Percentiles rank a stretch among this genome's conserved stretches.
These are phyloP conservation scores for Senecio squalidus DNA, from an alignment of 140 eudicot genomes.

Conservation along the genomic window DNA sequence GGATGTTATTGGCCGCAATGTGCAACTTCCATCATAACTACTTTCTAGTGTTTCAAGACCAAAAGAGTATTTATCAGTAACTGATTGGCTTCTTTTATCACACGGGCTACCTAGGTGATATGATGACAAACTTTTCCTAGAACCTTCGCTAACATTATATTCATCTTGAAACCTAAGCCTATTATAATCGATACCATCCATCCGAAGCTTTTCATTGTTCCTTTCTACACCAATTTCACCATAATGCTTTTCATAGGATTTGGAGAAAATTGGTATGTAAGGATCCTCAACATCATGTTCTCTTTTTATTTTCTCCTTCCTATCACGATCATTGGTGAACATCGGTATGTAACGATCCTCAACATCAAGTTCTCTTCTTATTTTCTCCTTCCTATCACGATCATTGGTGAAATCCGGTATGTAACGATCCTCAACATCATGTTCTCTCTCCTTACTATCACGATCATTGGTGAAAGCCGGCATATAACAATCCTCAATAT, in stretches of 20 bases:
- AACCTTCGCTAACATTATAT: conserved; percentile 13
- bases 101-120: conserved; percentile 9
- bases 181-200: conserved; percentile 17
- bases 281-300: conserved; percentile 8
- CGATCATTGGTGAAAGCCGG: conserved; percentile 1
- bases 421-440: conserved; percentile 7
- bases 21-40: not conserved
- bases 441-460: too few species aligned
- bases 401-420: conserved; percentile 4
- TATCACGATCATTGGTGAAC: too few species aligned
- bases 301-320: too few species aligned
- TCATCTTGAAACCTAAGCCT: conserved; percentile 24
- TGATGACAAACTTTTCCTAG: conserved; percentile 4
- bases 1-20: not conserved
- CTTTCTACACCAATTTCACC: conserved; percentile 4
- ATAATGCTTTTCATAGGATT: conserved; percentile 1
- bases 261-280: conserved; percentile 8
- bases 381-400: too few species aligned
- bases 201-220: conserved; percentile 4
- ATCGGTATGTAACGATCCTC: conserved; percentile 9
- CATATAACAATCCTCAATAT: conserved; percentile 8
- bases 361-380: conserved; percentile 1
- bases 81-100: conserved; percentile 3
- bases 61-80: conserved; percentile 12
- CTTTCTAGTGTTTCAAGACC: conserved; percentile 5